Evolutionary conservation across 139 green algal genomes (phyloP), one percentile per base, ranked within the genome.

Genomic region (Chlamydomonas schloesseri): DNA sequence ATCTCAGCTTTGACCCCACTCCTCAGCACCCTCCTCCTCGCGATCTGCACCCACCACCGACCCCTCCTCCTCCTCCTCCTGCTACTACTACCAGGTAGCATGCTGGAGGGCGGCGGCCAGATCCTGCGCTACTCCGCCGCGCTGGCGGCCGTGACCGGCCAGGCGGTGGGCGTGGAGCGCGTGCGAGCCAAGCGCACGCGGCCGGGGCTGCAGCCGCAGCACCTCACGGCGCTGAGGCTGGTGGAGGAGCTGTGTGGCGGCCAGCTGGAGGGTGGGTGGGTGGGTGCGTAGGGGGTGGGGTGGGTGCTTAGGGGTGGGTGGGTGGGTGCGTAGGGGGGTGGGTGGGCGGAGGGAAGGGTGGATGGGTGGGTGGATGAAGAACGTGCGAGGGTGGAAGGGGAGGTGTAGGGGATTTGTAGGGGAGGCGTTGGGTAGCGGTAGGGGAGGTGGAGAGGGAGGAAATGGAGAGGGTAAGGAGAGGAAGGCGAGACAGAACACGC

Each of bases 91-190:
- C 13, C 64, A 85, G 95, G 95, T 24, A 95, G 93, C 65, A 89
- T 94, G 76, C 89, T 97, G 29, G 95, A 98, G 68, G 96, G 95
- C 28, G 95, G 94, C 11, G 95, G 95, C 0, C 95, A 98, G 84
- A 96, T 98, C 58, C 90, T 98, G 73, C 89, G 96, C 67, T 95
- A 96, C 73, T 81, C 95, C 3, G 81, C 87, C 10, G 94, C 94
- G 0, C 89, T 98, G 33, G 34, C 89, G 3, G 94, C 93, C 53
- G 93, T 98, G 46, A 91, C 71, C 9, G 29, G 76, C 33, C 20
- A 20, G 21, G 42, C 82, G 0, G 62, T 98, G 47, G 20, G n/a
- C 4, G 79, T 85, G n/a, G 79, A 85, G 23, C 21, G 10, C 0
- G 57, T 85, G 18, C 79, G 79, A 2, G 79, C 79, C 23, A 76